Evolutionary conservation across 2,329 filamentous ascomycete species (phyloP).

Genomic region (Ascosphaera acerosa): DNA sequence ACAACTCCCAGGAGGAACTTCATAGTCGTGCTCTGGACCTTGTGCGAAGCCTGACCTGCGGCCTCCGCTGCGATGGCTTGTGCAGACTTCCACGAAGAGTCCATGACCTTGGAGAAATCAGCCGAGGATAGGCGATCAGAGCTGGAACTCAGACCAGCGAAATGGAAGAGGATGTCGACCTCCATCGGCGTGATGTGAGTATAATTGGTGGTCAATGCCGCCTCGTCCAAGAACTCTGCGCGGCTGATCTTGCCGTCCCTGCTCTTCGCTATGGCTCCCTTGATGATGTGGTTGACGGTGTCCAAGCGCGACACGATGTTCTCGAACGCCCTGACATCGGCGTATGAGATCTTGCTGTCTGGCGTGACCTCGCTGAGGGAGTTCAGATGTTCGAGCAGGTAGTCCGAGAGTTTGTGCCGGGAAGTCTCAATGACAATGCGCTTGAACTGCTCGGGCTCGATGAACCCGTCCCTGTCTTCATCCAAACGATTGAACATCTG

Average conservation of each 20-base stretch:
- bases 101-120: constrained; percentile 88
- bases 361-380: constrained; percentile 87
- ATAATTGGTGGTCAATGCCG: constrained; percentile 72
- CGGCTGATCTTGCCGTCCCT: constrained; percentile 79
- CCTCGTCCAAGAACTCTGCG: constrained; percentile 84
- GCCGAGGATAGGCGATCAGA: constrained; percentile 56
- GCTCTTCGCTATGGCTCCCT: constrained; percentile 63
- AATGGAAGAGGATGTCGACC: constrained; percentile 95
- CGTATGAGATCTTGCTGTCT: constrained; percentile 86
- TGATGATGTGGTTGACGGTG: constrained; percentile 76
- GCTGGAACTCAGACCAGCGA: constrained; percentile 74
- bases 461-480: constrained; percentile 77
- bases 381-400: constrained; percentile 70
- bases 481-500: constrained; percentile 89
- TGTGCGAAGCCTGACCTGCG: constrained; percentile 20
- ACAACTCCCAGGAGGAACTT: constrained; percentile 37
- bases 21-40: constrained; percentile 29
- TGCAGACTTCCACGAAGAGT: constrained; percentile 64
- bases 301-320: constrained; percentile 98
- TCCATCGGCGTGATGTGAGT: constrained; percentile 97
- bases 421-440: constrained; percentile 86
- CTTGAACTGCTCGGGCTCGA: constrained; percentile 87
- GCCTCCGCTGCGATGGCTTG: constrained; percentile 27
- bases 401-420: constrained; percentile 89
- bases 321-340: constrained; percentile 91